A percentile compares a stretch with the other conserved stretches of the same genome.
Conservation (phyloP, 148 eudicot genomes). For the Oxyria digyna region DNA sequence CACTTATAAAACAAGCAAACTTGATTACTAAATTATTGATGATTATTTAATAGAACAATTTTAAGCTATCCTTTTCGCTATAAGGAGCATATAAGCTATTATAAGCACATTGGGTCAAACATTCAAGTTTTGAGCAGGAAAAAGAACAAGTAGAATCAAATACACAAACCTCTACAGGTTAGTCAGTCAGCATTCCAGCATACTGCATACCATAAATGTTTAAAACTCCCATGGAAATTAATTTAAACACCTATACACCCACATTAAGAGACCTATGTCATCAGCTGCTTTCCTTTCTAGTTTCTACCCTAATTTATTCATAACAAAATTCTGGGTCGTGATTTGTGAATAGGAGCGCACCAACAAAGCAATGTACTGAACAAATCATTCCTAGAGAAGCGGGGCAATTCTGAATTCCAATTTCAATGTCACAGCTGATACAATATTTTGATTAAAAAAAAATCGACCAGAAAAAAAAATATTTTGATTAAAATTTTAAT, state of each 20-base stretch:
- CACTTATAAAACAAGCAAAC: background rate
- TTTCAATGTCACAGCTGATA: background rate
- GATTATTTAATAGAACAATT: background rate
- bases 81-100: no score
- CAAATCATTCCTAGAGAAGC: background rate
- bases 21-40: background rate
- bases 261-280: background rate
- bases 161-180: background rate
- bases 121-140: background rate
- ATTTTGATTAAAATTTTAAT: background rate
- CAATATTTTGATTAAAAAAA: background rate
- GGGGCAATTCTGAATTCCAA: background rate
- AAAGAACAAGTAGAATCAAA: background rate
- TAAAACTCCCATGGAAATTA: background rate
- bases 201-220: background rate
- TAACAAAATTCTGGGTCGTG: background rate
- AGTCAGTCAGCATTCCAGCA: background rate
- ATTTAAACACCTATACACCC: background rate
- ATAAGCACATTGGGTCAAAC: background rate
- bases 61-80: no score
- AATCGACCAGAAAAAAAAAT: no score
- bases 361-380: background rate
- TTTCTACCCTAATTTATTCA: background rate
- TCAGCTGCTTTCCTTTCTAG: background rate
- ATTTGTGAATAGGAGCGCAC: background rate